A percentile compares a stretch with the other conserved stretches of the same genome.
Evolutionary conservation across 2,329 filamentous ascomycete genomes (phyloP).

Genomic region (Aspergillus candidus): DNA sequence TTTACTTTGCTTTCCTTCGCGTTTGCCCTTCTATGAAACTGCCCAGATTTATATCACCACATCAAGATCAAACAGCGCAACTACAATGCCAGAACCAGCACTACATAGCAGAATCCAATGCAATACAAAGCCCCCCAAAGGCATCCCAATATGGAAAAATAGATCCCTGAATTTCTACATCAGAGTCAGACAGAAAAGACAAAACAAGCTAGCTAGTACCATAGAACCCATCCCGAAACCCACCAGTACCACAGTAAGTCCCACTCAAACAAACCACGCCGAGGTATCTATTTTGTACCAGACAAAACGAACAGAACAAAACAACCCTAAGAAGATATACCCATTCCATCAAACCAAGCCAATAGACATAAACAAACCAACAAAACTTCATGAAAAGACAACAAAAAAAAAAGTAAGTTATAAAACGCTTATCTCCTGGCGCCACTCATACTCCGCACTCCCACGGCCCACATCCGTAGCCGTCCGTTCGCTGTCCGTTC

Average conservation of each 20-base stretch:
- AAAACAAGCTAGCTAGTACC: neutral
- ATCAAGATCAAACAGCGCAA: too few relatives aligned
- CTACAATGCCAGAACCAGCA: too few relatives aligned
- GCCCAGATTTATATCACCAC: too few relatives aligned
- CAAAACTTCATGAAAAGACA: constrained; percentile 1
- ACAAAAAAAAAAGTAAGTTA: constrained; percentile 10
- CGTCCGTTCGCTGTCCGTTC: constrained; percentile 17
- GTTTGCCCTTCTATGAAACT: too few relatives aligned
- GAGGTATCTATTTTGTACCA: constrained; percentile 15
- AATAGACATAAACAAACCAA: neutral
- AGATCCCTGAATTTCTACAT: too few relatives aligned
- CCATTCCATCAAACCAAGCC: neutral
- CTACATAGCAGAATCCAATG: too few relatives aligned
- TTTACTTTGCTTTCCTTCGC: too few relatives aligned
- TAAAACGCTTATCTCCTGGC: constrained; percentile 27
- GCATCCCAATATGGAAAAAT: too few relatives aligned
- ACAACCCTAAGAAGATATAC: neutral
- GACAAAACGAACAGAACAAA: constrained; percentile 8
- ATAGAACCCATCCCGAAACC: neutral
- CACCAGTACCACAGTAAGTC: constrained; percentile 3
- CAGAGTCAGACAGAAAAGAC: too few relatives aligned
- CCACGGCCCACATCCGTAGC: constrained; percentile 15
- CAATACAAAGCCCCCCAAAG: too few relatives aligned
- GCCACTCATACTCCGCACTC: constrained; percentile 16
- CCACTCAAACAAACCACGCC: constrained; percentile 2